Conservation (phyloP, 1,284 basidiomycete genomes). For the Abortiporus biennis region DNA sequence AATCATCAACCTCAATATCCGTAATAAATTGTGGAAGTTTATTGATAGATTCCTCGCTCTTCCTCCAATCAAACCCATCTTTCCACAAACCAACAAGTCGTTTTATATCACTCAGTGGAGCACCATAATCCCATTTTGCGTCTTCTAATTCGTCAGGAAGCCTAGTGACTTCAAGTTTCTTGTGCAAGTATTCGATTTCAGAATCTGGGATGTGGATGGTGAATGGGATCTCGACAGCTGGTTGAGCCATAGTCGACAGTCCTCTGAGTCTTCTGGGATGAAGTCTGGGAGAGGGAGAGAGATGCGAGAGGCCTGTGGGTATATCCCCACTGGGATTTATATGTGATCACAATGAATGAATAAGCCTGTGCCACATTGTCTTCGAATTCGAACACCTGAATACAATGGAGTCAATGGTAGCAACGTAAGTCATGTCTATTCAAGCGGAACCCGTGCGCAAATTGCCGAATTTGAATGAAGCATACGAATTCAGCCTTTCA, state of each 20-base stretch:
- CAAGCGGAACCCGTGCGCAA: too few relatives aligned
- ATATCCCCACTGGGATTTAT: too few relatives aligned
- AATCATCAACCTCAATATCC: constrained; percentile 31
- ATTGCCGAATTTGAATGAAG: too few relatives aligned
- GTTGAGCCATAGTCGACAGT: constrained; percentile 17
- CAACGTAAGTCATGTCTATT: too few relatives aligned
- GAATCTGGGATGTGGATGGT: constrained; percentile 35
- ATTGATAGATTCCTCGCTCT: constrained; percentile 33
- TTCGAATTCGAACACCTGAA: neutral
- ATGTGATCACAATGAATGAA: too few relatives aligned
- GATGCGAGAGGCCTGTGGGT: neutral
- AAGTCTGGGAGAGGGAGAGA: too few relatives aligned
- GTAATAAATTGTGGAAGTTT: constrained; percentile 38
- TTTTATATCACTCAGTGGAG: constrained; percentile 22
- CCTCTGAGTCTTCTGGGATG: neutral
- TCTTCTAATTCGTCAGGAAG: constrained; percentile 43
- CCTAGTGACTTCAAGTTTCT: constrained; percentile 33
- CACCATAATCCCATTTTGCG: constrained; percentile 4
- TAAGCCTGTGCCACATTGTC: neutral
- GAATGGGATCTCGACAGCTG: too few relatives aligned
- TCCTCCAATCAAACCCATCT: constrained; percentile 36
- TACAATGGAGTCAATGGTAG: neutral
- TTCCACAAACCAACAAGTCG: constrained; percentile 34
- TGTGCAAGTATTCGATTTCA: constrained; percentile 28
- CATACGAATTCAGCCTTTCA: too few relatives aligned